These are phyloP conservation scores for Angomonas ambiguus DNA, from an alignment of 208 protist species.

Conservation along the genomic window DNA sequence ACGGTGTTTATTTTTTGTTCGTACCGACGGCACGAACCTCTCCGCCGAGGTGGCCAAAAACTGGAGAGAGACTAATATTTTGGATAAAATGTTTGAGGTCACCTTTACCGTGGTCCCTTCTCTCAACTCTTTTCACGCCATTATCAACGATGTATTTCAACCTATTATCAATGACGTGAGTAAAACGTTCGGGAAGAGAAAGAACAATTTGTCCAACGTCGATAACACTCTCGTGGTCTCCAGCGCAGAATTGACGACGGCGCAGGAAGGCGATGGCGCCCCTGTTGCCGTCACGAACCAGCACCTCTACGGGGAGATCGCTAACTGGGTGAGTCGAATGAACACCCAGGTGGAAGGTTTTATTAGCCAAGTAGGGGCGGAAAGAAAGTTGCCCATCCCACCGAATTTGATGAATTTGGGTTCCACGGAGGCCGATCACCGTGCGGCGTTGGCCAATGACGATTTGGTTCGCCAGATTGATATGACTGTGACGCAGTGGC, in stretches of 20 bases:
- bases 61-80: slow-evolving; percentile 57
- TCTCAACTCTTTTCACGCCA: slow-evolving; percentile 66
- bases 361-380: slow-evolving; percentile 83
- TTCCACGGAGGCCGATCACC: slow-evolving; percentile 67
- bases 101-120: slow-evolving; percentile 76
- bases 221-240: slow-evolving; percentile 9
- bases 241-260: background rate
- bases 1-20: slow-evolving; percentile 81
- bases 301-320: slow-evolving; percentile 81
- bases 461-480: slow-evolving; percentile 87
- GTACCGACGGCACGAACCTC: slow-evolving; percentile 51
- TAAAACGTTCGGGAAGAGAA: slow-evolving; percentile 25
- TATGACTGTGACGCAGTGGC: slow-evolving; percentile 85
- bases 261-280: background rate
- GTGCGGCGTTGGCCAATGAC: slow-evolving; percentile 75
- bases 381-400: slow-evolving; percentile 86
- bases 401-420: slow-evolving; percentile 70
- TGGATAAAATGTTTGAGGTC: slow-evolving; percentile 80
- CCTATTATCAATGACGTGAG: slow-evolving; percentile 77
- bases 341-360: slow-evolving; percentile 86
- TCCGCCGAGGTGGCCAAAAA: slow-evolving; percentile 46
- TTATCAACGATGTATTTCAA: slow-evolving; percentile 74
- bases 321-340: slow-evolving; percentile 81
- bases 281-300: slow-evolving; percentile 30
- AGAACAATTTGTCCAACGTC: slow-evolving; percentile 6